These are phyloP conservation scores for Solanum raphanifolium DNA, from an alignment of 257 asterid species.

Conservation along the genomic window DNA sequence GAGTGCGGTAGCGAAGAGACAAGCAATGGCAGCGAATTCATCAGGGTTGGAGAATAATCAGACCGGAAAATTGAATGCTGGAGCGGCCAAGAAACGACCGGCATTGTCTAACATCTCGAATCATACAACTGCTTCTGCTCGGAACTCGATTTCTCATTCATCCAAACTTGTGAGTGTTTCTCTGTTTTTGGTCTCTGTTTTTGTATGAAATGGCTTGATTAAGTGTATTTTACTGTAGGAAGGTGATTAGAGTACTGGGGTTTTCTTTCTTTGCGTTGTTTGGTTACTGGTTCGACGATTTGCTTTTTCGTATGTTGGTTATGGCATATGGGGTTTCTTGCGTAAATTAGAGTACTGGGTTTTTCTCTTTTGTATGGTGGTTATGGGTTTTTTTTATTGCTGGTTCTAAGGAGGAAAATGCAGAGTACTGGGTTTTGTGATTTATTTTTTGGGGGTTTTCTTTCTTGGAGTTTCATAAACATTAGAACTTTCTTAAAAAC, in stretches of 20 bases:
- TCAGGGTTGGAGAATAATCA: conserved; percentile 16
- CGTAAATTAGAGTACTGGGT: background rate
- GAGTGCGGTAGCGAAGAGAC: conserved; percentile 60
- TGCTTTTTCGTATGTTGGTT: background rate
- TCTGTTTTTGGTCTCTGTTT: background rate
- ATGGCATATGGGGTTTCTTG: background rate
- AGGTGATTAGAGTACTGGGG: background rate
- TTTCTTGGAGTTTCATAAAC: background rate
- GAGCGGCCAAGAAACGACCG: conserved; percentile 63
- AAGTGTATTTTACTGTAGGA: background rate
- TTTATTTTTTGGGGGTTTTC: background rate
- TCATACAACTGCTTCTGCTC: conserved; percentile 35
- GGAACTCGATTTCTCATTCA: conserved; percentile 27
- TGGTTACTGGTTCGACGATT: background rate
- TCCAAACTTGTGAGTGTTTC: conserved; percentile 50
- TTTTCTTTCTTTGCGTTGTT: background rate
- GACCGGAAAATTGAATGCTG: conserved; percentile 17
- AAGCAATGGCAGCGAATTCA: conserved; percentile 23
- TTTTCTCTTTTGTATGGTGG: background rate
- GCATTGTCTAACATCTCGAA: conserved; percentile 70
- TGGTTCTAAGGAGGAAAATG: background rate
- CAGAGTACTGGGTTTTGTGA: background rate
- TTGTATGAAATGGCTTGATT: background rate
- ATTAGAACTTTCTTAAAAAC: background rate
- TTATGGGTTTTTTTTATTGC: background rate